Evolutionary conservation across 805 yeast genomes (phyloP).

Genomic region (Pichia nakasei): DNA sequence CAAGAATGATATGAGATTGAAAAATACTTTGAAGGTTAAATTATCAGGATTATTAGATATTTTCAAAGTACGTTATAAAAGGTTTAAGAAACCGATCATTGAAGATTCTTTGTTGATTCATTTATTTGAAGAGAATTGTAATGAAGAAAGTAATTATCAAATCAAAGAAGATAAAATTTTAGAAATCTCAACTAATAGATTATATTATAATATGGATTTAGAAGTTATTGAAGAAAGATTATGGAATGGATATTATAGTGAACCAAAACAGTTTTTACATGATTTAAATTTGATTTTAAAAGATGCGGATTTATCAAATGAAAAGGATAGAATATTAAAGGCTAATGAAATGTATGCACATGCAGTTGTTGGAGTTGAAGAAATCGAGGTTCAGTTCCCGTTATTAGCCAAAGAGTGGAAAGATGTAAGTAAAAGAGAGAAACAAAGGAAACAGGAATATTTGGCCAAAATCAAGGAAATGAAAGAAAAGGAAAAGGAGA

Average conservation of each 20-base stretch:
- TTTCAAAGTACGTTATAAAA: constrained; percentile 75
- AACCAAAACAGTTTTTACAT: constrained; percentile 79
- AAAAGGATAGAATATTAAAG: constrained; percentile 68
- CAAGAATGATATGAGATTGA: constrained; percentile 63
- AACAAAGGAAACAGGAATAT: constrained; percentile 39
- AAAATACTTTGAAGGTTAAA: constrained; percentile 77
- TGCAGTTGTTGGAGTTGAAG: constrained; percentile 93
- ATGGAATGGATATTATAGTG: constrained; percentile 95
- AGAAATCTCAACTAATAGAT: constrained; percentile 68
- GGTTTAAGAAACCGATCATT: constrained; percentile 84
- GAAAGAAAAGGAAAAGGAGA: constrained; percentile 1
- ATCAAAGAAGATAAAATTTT: constrained; percentile 66
- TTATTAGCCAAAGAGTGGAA: constrained; percentile 71
- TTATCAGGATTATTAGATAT: constrained; percentile 83
- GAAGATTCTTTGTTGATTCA: constrained; percentile 70
- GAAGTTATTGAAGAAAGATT: constrained; percentile 90
- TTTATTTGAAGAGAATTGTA: constrained; percentile 56
- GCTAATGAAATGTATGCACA: constrained; percentile 96
- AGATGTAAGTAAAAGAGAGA: constrained; percentile 59
- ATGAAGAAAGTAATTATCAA: constrained; percentile 32
- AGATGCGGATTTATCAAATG: constrained; percentile 68
- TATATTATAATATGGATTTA: constrained; percentile 79
- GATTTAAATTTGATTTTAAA: constrained; percentile 78
- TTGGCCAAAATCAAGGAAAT: constrained; percentile 10
- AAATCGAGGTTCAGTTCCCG: constrained; percentile 54